Evolutionary conservation across 202 grass and related monocot genomes (phyloP), one percentile per base, ranked within the genome.

Genomic region (Sporobolus alterniflorus): DNA sequence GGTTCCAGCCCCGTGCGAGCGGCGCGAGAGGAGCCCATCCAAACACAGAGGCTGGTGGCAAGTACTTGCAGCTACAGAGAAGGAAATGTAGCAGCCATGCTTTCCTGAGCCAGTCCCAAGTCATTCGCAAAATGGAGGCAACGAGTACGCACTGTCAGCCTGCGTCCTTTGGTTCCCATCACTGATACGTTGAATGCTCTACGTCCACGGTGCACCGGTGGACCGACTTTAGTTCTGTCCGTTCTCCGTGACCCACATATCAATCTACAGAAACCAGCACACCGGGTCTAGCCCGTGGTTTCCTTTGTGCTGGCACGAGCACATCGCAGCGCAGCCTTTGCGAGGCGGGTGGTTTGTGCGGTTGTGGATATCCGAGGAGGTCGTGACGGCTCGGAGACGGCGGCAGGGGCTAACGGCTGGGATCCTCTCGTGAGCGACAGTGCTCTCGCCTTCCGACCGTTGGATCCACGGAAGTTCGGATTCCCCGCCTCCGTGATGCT

Each of bases 241-340:
- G 64, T 66, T 0, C 0, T 1, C 6, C 1, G 0, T 6, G 75
- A 2, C 43, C 83, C 18, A 2, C 20, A 0, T 2, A 34, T 21
- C 26, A 6, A 75, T 66, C 0, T 2, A 0, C 0, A 0, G 3
- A 0, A 0, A 0, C 0, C 0, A 2, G 4, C 67, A 5, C 56
- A 33, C 57, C 47, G 3, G 22, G 55, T 81, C n/a, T 32, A 44
- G 17, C 6, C 11, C 0, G 0, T 1, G 8, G 24, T 0, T 11
- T 8, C n/a, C 60, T 32, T 0, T 22, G 34, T 31, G 44, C 44
- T 31, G 11, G 13, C 47, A 47, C 59, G 60, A 31, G 76, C 54
- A 77, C 63, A n/a, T n/a, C 64, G 76, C 69, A 69, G 84, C 60
- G n/a, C n/a, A n/a, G n/a, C n/a, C n/a, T n/a, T n/a, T n/a, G n/a